Conservation (phyloP, 148 eudicot species). For the Chenopodium quinoa region DNA sequence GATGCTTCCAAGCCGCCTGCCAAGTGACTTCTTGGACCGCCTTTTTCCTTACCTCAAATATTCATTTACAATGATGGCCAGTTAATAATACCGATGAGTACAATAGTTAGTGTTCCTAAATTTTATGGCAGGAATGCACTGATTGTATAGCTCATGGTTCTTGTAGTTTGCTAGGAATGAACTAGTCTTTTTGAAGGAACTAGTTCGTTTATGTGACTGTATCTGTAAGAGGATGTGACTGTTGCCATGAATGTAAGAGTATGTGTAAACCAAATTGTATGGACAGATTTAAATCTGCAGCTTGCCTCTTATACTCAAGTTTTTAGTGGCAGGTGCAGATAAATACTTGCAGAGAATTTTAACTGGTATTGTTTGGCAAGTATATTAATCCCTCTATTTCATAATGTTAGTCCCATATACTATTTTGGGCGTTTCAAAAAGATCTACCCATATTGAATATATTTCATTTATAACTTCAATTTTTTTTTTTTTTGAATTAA, state of each 20-base stretch:
- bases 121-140: neutral
- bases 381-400: no score
- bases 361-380: no score
- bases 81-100: conserved; percentile 10
- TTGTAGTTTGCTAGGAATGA: neutral
- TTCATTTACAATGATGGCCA: neutral
- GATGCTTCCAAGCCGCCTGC: conserved; percentile 36
- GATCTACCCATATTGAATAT: no score
- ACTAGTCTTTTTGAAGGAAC: neutral
- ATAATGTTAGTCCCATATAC: no score
- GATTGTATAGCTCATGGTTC: conserved; percentile 7
- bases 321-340: neutral
- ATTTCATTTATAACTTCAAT: no score
- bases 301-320: neutral
- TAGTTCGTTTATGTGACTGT: conserved; percentile 11
- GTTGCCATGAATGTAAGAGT: neutral
- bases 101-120: neutral
- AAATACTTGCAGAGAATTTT: neutral
- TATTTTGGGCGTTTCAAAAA: no score
- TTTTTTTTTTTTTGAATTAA: no score
- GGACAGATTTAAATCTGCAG: neutral
- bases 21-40: conserved; percentile 33
- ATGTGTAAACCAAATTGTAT: conserved; percentile 4
- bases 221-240: conserved; percentile 12
- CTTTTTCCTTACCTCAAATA: neutral